These are phyloP conservation scores for Debaryomyces udenii DNA, from an alignment of 1,139 yeast genomes.

Conservation along the genomic window DNA sequence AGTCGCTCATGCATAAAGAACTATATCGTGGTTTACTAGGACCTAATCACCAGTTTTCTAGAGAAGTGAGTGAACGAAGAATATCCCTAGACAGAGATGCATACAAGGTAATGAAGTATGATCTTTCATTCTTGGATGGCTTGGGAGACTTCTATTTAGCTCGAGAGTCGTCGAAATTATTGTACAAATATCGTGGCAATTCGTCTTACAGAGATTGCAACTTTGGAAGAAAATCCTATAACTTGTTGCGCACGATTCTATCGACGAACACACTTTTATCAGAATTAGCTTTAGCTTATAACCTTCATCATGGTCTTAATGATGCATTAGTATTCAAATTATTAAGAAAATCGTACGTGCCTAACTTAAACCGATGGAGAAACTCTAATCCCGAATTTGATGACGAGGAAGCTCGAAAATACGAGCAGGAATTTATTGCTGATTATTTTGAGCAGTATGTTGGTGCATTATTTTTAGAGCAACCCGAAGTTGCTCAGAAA, in stretches of 20 bases:
- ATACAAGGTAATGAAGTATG: conserved; percentile 34
- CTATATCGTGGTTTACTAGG: conserved; percentile 36
- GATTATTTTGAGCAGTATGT: conserved; percentile 50
- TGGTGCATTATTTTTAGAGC: conserved; percentile 47
- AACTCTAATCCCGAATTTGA: conserved; percentile 17
- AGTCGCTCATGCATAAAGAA: conserved; percentile 46
- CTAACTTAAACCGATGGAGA: conserved; percentile 24
- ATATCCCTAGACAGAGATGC: conserved; percentile 25
- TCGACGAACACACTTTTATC: conserved; percentile 46
- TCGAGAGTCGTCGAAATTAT: conserved; percentile 39
- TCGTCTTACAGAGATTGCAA: conserved; percentile 14
- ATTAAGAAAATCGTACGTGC: conserved; percentile 27
- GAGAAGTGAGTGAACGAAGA: conserved; percentile 20
- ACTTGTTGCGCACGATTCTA: conserved; percentile 37
- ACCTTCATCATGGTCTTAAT: conserved; percentile 37
- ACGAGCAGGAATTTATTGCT: conserved; percentile 49
- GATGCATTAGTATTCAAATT: conserved; percentile 30
- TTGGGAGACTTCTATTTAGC: conserved; percentile 48
- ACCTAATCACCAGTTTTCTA: conserved; percentile 34
- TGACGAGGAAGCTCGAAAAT: conserved; percentile 27
- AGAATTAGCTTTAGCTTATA: conserved; percentile 41
- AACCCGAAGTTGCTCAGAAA: conserved; percentile 38
- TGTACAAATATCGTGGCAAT: conserved; percentile 27
- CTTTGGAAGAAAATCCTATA: conserved; percentile 33
- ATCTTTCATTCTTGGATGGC: conserved; percentile 48